Percentiles rank a stretch among this genome's conserved stretches.
Conservation (phyloP, 352 stramenopile species). For the Phytopythium chamaehyphon region DNA sequence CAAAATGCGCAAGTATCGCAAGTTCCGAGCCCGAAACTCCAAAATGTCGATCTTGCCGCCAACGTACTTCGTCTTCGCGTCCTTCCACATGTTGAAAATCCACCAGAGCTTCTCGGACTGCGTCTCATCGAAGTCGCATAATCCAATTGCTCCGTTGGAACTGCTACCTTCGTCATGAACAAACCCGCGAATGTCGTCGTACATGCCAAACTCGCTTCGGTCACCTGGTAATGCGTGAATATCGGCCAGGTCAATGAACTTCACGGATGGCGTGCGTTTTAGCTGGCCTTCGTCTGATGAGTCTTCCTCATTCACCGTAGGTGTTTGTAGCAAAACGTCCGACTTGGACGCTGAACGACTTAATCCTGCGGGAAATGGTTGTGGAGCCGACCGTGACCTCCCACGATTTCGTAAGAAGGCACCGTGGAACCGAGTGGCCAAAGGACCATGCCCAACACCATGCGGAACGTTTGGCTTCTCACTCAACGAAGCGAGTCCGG, state of each 20-base stretch:
- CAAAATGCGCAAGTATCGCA: constrained; percentile 63
- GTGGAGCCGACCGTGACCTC: constrained; percentile 54
- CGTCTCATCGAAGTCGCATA: constrained; percentile 81
- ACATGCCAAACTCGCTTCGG: constrained; percentile 18
- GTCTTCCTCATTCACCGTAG: constrained; percentile 19
- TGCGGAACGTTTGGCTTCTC: constrained; percentile 40
- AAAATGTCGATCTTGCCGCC: constrained; percentile 68
- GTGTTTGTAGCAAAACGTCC: constrained; percentile 10
- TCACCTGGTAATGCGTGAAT: constrained; percentile 32
- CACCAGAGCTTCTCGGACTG: constrained; percentile 79
- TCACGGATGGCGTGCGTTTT: constrained; percentile 30
- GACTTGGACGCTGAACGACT: constrained; percentile 3
- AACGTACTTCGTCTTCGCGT: constrained; percentile 63
- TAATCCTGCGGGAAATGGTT: constrained; percentile 14
- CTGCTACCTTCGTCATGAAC: constrained; percentile 42
- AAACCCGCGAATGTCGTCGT: constrained; percentile 25
- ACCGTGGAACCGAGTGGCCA: not conserved
- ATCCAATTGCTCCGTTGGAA: constrained; percentile 47
- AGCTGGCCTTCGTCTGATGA: constrained; percentile 1
- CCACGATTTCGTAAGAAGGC: constrained; percentile 30
- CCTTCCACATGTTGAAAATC: constrained; percentile 75
- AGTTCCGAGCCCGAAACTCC: constrained; percentile 59
- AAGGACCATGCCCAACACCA: not conserved
- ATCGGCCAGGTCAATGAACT: constrained; percentile 63
- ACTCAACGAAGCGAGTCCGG: constrained; percentile 63